Percentiles rank a stretch among this genome's conserved stretches.
Conservation (phyloP, 139 green algal genomes). For the Tetratostichococcus sp. region DNA sequence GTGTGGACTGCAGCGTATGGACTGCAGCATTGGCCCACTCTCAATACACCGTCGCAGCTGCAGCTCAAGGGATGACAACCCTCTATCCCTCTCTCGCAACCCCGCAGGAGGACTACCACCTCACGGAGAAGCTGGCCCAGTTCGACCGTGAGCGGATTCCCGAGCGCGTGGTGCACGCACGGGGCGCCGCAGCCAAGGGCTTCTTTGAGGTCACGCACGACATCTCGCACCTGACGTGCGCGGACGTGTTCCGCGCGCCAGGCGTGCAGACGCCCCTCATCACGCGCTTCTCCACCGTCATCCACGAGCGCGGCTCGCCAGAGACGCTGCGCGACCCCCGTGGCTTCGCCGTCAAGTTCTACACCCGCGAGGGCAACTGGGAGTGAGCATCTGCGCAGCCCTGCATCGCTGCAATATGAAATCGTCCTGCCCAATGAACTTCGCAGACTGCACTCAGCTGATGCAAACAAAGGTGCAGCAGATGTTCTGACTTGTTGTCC, state of each 20-base stretch:
- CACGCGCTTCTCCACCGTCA: constrained; percentile 89
- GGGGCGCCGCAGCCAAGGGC: constrained; percentile 90
- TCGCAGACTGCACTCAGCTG: no score
- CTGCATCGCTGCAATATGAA: no score
- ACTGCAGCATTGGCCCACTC: no score
- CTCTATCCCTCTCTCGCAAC: no score
- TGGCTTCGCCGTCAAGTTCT: constrained; percentile 97
- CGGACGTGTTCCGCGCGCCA: constrained; percentile 90
- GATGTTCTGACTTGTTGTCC: not conserved
- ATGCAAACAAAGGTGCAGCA: no score
- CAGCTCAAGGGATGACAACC: no score
- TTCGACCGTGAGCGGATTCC: constrained; percentile 95
- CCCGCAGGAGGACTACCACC: constrained; percentile 91
- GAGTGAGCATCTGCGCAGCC: constrained; percentile 35
- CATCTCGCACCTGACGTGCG: constrained; percentile 86
- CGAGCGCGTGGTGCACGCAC: constrained; percentile 92
- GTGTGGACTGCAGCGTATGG: no score
- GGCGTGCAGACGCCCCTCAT: constrained; percentile 93
- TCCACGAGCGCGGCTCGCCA: constrained; percentile 78
- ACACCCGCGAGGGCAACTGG: constrained; percentile 93
- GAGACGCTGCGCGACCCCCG: constrained; percentile 91
- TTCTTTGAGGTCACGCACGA: constrained; percentile 99
- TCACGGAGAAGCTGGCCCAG: constrained; percentile 91
- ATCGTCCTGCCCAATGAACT: no score
- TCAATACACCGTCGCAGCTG: no score